Conservation (phyloP, 2,329 filamentous ascomycete species). For the Pezicula radicicola region DNA sequence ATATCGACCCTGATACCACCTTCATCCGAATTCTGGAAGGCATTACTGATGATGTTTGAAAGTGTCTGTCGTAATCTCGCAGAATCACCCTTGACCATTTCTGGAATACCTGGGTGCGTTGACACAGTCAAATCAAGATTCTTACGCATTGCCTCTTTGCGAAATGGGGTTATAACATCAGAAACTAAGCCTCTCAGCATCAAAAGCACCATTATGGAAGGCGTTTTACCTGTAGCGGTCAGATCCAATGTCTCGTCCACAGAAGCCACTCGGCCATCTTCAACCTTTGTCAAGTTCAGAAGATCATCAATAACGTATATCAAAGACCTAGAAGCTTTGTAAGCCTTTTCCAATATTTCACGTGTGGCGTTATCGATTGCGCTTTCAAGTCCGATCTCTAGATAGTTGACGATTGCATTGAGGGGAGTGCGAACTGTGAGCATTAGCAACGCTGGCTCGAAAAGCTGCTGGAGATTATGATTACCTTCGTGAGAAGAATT, state of each 20-base stretch:
- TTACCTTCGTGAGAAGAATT: slow-evolving; percentile 18
- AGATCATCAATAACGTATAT: slow-evolving; percentile 19
- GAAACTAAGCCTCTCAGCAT: slow-evolving; percentile 2
- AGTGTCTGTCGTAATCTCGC: not conserved
- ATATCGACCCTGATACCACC: slow-evolving; percentile 22
- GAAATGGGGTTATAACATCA: slow-evolving; percentile 15
- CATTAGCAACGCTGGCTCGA: not conserved
- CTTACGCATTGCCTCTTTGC: slow-evolving; percentile 19
- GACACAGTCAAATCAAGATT: slow-evolving; percentile 16
- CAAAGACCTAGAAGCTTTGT: slow-evolving; percentile 18
- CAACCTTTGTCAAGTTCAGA: slow-evolving; percentile 16
- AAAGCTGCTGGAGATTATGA: not conserved
- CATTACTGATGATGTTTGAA: slow-evolving; percentile 21
- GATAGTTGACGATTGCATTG: slow-evolving; percentile 19
- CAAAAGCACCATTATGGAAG: not conserved
- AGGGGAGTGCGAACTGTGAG: slow-evolving; percentile 15
- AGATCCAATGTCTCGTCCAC: slow-evolving; percentile 15
- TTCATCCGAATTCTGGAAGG: slow-evolving; percentile 17
- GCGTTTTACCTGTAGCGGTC: not conserved
- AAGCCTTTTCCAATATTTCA: slow-evolving; percentile 13
- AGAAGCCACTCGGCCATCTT: slow-evolving; percentile 9
- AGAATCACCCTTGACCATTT: slow-evolving; percentile 18
- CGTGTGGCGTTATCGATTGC: slow-evolving; percentile 14
- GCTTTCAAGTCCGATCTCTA: slow-evolving; percentile 20
- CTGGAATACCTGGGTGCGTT: slow-evolving; percentile 16